Conservation (phyloP, 2,329 filamentous ascomycete species). For the Alternaria gaisen region DNA sequence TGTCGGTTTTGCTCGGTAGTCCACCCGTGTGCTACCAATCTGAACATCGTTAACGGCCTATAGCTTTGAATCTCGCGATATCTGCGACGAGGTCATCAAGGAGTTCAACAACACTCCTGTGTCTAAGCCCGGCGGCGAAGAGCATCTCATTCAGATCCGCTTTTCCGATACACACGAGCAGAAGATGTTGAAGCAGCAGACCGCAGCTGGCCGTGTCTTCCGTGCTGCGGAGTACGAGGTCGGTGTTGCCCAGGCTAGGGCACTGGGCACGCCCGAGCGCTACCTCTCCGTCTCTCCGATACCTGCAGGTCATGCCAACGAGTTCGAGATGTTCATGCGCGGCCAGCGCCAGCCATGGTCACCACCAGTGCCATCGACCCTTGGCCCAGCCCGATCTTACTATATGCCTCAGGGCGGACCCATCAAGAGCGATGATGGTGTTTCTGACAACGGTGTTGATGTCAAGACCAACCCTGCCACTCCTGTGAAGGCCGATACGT, state of each 20-base stretch:
- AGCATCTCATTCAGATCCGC: conserved; percentile 88
- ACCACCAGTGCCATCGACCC: conserved; percentile 46
- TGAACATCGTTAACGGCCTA: conserved; percentile 9
- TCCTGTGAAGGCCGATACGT: conserved; percentile 41
- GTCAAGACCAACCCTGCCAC: conserved; percentile 47
- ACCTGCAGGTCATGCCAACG: conserved; percentile 44
- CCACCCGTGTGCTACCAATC: conserved; percentile 6
- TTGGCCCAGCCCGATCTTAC: conserved; percentile 44
- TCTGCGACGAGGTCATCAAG: conserved; percentile 88
- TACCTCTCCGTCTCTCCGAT: conserved; percentile 47
- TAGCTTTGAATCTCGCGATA: conserved; percentile 87
- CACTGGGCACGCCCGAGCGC: conserved; percentile 43
- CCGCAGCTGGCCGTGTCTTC: conserved; percentile 92
- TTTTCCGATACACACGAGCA: conserved; percentile 97
- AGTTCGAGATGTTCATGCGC: conserved; percentile 51
- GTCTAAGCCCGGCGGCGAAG: conserved; percentile 69
- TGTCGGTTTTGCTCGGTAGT: conserved; percentile 94
- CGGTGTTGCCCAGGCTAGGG: conserved; percentile 52
- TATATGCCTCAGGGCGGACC: conserved; percentile 36
- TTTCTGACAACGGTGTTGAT: conserved; percentile 41
- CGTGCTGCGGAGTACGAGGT: conserved; percentile 87
- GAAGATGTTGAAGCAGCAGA: conserved; percentile 96
- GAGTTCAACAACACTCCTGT: conserved; percentile 78
- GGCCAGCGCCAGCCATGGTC: conserved; percentile 48
- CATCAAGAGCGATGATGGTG: conserved; percentile 41